These are phyloP conservation scores for Pseudocercospora vitis DNA, from an alignment of 2,329 filamentous ascomycete species.

Conservation along the genomic window DNA sequence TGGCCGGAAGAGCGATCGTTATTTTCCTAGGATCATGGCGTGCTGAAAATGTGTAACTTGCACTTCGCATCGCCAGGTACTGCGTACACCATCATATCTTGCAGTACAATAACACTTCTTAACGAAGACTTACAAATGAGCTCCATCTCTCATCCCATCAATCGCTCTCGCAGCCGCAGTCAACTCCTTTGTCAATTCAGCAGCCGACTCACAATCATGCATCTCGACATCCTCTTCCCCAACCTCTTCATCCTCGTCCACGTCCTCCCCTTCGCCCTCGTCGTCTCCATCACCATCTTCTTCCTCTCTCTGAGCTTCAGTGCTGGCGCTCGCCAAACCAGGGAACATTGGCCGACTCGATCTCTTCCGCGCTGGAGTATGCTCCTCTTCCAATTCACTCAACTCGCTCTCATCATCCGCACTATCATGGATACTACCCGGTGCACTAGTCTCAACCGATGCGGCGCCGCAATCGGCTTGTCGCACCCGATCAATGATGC, in stretches of 20 bases:
- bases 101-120: background rate
- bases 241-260: slow-evolving; percentile 32
- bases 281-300: slow-evolving; percentile 41
- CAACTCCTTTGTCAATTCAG: slow-evolving; percentile 6
- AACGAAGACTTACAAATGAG: background rate
- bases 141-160: background rate
- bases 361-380: background rate
- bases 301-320: slow-evolving; percentile 16
- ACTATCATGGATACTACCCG: slow-evolving; percentile 56
- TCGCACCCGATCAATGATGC: slow-evolving; percentile 32
- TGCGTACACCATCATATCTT: background rate
- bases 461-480: slow-evolving; percentile 35
- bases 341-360: background rate
- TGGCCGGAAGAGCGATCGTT: too few species aligned
- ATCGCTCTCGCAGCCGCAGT: background rate
- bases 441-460: slow-evolving; percentile 51
- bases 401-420: slow-evolving; percentile 58
- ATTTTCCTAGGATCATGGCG: too few species aligned
- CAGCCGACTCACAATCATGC: slow-evolving; percentile 21
- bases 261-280: slow-evolving; percentile 54
- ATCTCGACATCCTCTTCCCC: slow-evolving; percentile 27
- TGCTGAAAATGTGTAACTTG: too few species aligned
- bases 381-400: slow-evolving; percentile 51
- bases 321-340: background rate
- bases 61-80: too few species aligned